These are phyloP conservation scores for Vanderwaltozyma verrucispora DNA, from an alignment of 805 yeast species.

Conservation along the genomic window DNA sequence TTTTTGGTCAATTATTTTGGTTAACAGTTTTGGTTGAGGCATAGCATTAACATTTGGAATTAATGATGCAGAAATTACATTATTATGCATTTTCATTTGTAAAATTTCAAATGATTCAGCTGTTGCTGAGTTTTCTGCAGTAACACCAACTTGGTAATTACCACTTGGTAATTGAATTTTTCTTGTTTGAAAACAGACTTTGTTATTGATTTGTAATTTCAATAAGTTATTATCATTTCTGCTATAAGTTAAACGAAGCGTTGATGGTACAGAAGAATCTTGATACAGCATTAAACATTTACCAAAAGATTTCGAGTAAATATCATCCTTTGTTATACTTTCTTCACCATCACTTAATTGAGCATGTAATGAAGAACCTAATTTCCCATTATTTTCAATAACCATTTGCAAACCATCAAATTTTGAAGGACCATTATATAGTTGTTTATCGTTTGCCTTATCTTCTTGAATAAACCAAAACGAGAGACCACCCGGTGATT, in stretches of 20 bases:
- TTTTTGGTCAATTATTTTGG: conserved; percentile 31
- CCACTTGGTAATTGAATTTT: conserved; percentile 35
- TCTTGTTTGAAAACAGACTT: conserved; percentile 57
- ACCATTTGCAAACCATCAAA: conserved; percentile 58
- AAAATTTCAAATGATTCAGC: conserved; percentile 59
- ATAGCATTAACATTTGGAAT: conserved; percentile 45
- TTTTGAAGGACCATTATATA: conserved; percentile 46
- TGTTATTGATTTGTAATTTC: conserved; percentile 62
- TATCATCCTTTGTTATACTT: conserved; percentile 15
- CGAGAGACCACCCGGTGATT: conserved; percentile 46
- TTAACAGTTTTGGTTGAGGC: conserved; percentile 36
- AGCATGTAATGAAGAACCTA: conserved; percentile 45
- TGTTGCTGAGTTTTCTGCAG: conserved; percentile 35
- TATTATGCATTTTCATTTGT: conserved; percentile 44
- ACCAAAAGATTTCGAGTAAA: conserved; percentile 35
- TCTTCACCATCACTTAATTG: conserved; percentile 50
- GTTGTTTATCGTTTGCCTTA: conserved; percentile 20
- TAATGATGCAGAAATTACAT: conserved; percentile 42
- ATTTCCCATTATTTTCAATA: conserved; percentile 40
- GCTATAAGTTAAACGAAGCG: conserved; percentile 52
- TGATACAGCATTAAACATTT: conserved; percentile 48
- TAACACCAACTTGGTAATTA: conserved; percentile 40
- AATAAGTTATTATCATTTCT: conserved; percentile 31
- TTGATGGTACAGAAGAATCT: conserved; percentile 60
- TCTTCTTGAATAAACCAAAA: conserved; percentile 37